Base-by-base conservation (phyloP, 306 rosid species). In the Glycine soja region DNA sequence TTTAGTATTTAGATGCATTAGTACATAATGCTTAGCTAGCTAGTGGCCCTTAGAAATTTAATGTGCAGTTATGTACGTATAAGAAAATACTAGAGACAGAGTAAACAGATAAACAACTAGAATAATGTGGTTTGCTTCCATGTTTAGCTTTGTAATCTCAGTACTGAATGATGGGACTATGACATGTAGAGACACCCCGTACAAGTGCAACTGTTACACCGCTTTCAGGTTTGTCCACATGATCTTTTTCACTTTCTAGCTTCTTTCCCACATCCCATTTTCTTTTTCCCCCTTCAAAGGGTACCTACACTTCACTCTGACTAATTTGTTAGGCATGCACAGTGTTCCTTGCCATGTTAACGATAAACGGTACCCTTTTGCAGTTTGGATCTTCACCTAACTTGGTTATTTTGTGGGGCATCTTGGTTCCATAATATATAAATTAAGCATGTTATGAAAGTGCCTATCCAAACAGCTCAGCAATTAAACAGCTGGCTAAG, bases 171-270 rank as follows among this genome's bases (percentile, higher is more conserved):
- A 82, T 70, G 61, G 43, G 74, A 78, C 54, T 12, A 53, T 62
- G 63, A 53, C 68, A 83, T 38, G 65, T 14, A 36, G 74, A 51
- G 78, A 82, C 86, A 76, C 32, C 6, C 56, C 6, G 56, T 76
- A 58, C 74, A 71, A 61, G 53, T 43, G 62, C 54, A 72, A 53
- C 56, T 77, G 74, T 82, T 82, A 2, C 75, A 72, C 80, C n/a
- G 10, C 48, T 83, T 83, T 64, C 32, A 65, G 43, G 76, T 83
- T 78, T 53, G 75, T 52, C 63, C 62, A 83, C 67, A 24, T 24
- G 30, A 24, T 24, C 1, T 24, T 24, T 24, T 24, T 24, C 30
- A 24, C 30, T 24, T 24, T 24, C 30, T 24, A 24, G 30, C 30
- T 24, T 24, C 73, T 75, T 75, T 46, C 47, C 42, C 62, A 65